Base-by-base conservation (phyloP, 2,329 filamentous ascomycete species). In the Rutstroemia sp. region DNA sequence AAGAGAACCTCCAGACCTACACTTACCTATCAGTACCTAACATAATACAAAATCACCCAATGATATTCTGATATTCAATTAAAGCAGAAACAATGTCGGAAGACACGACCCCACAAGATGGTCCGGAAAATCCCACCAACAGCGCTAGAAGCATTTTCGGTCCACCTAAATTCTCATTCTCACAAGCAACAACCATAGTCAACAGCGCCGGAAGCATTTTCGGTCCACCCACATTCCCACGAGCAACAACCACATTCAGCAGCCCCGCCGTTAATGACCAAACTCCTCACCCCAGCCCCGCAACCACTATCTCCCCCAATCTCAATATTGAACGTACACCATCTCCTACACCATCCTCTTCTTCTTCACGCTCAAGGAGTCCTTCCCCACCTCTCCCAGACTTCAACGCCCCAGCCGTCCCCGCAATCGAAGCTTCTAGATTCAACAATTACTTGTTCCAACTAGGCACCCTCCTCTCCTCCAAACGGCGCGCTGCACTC, bases 371-470 rank as follows among this genome's bases (percentile, higher is more conserved):
- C n/a, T 46, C 42, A 5, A 14, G 21, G 7, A 21, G 8, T 46
- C 18, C 54, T 65, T 73, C 54, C 67, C 64, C 19, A 0, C 30
- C 27, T 12, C 23, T 30, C 2, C 54, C 54, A 12, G 41, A 56
- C 8, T 65, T 63, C 42, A 61, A 64, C 62, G 57, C 58, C 10
- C 58, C 61, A n/a, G 59, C 59, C 41, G 50, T 45, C 37, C 50
- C 45, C 10, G 57, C 57, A 5, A 58, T 42, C 10, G 56, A 63
- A 48, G 58, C 47, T 16, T 54, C 56, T 27, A 52, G 57, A 39
- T 66, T 71, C 56, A 52, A 50, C 8, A 54, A 58, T 54, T 57
- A 1, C 46, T 16, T 34, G 49, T 59, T 4, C 54, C 51, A 58
- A 5, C 48, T 65, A 9, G 57, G 49, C 14, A 56, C 59, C 9